Evolutionary conservation across 2,329 filamentous ascomycete genomes (phyloP).

Genomic region (Nigrospora oryzae): DNA sequence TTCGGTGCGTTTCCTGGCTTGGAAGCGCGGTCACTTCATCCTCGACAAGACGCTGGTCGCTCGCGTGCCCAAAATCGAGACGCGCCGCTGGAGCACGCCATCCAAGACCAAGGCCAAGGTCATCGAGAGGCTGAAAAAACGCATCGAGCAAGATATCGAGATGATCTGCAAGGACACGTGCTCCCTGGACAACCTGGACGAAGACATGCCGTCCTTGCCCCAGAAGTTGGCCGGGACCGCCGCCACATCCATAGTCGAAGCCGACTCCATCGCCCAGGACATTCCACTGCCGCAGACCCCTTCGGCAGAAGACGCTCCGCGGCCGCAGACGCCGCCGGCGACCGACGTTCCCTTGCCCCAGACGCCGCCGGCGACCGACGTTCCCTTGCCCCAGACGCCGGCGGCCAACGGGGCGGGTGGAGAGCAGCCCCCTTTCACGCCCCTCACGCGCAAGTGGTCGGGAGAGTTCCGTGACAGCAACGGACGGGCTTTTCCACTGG

Average conservation of each 20-base stretch:
- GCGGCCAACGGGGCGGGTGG: not conserved
- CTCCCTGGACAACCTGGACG: slow-evolving; percentile 27
- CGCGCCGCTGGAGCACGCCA: slow-evolving; percentile 18
- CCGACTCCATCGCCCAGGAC: not conserved
- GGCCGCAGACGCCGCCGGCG: no score
- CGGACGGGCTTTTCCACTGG: slow-evolving; percentile 14
- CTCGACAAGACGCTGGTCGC: slow-evolving; percentile 39
- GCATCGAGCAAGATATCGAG: slow-evolving; percentile 38
- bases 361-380: no score
- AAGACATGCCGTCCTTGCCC: slow-evolving; percentile 7
- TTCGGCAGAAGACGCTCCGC: no score
- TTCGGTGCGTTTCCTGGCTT: slow-evolving; percentile 35
- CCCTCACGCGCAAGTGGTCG: slow-evolving; percentile 9
- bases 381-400: no score
- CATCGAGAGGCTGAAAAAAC: slow-evolving; percentile 30
- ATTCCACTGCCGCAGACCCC: no score
- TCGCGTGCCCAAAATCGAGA: slow-evolving; percentile 13
- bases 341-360: no score
- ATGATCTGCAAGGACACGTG: slow-evolving; percentile 44
- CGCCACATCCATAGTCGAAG: not conserved
- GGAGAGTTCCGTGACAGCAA: slow-evolving; percentile 9
- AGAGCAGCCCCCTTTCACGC: not conserved
- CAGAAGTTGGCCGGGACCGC: no score
- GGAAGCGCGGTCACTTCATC: slow-evolving; percentile 45
- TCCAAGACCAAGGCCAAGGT: slow-evolving; percentile 29